Evolutionary conservation across 306 rosid species (phyloP), one percentile per base, ranked within the genome.

Genomic region (Vigna angularis): DNA sequence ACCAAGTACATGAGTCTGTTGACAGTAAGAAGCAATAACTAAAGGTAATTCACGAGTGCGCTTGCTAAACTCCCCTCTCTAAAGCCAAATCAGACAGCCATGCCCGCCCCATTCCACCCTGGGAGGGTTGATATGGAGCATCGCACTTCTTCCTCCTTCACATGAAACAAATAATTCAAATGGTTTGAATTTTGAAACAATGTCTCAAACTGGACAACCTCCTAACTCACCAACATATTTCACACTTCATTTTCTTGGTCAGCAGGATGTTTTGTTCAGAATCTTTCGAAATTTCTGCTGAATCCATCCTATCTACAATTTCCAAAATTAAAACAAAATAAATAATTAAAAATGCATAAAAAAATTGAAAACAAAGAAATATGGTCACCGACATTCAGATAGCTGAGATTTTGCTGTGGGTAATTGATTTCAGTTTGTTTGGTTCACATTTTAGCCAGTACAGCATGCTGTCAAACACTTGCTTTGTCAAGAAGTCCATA

Each of bases 211-310:
- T 26, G 42, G 0, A 28, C 42, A 28, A 14, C 42, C 66, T 28
- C 42, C 18, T 13, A 40, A 80, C 88, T 78, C 76, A 86, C 94
- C 91, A 49, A 84, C 66, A 82, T 90, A 86, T 81, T 42, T 66
- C 71, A 80, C 58, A 30, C 52, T 72, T 8, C 48, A 88, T 74
- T 86, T 84, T 74, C 74, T 80, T 74, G 17, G 85, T 84, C 74
- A 86, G 73, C 28, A 58, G 83, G 89, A 57, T 88, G 66, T 26
- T 87, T 30, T 9, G n/a, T 51, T 75, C 75, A 53, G 55, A 42
- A 72, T 65, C 66, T 26, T 69, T 56, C 18, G 81, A 45, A 85
- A 44, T 68, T 70, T 81, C 82, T 79, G 32, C 82, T 40, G 73
- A 84, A 69, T 83, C 86, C 81, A 80, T 42, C 69, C 83, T 85